Conservation (phyloP, 768 basidiomycete genomes). For the Boletus rubescentipes region DNA sequence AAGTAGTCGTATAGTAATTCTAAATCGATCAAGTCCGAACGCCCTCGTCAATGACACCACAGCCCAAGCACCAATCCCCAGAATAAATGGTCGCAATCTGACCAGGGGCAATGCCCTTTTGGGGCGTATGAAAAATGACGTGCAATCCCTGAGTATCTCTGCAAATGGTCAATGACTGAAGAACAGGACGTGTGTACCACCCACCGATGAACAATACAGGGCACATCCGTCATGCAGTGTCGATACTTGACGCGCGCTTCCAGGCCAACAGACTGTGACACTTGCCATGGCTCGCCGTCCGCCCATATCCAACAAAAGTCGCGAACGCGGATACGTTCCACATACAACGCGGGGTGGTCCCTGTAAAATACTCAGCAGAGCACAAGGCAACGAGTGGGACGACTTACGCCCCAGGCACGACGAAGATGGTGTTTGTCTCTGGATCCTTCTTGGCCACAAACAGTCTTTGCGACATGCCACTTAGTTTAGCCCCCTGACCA, state of each 20-base stretch:
- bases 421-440: conserved; percentile 61
- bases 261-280: conserved; percentile 46
- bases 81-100: conserved; percentile 79
- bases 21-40: conserved; percentile 6
- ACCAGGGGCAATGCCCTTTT: conserved; percentile 72
- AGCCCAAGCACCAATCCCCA: conserved; percentile 79
- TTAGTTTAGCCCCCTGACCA: conserved; percentile 73
- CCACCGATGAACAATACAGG: conserved; percentile 54
- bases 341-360: conserved; percentile 58
- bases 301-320: conserved; percentile 81
- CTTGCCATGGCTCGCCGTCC: conserved; percentile 48
- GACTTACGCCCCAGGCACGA: conserved; percentile 71
- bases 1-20: background rate
- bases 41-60: conserved; percentile 58
- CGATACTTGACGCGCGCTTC: conserved; percentile 58
- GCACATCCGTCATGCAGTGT: conserved; percentile 60
- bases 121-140: conserved; percentile 56
- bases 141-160: conserved; percentile 28
- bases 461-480: conserved; percentile 58
- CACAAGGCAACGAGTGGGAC: background rate
- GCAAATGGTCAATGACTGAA: conserved; percentile 7
- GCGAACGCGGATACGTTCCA: conserved; percentile 36
- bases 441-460: conserved; percentile 76
- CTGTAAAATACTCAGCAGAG: conserved; percentile 33
- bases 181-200: conserved; percentile 14